These are phyloP conservation scores for Podila clonocystis DNA, from an alignment of 192 early-diverging fungal genomes.

Conservation along the genomic window DNA sequence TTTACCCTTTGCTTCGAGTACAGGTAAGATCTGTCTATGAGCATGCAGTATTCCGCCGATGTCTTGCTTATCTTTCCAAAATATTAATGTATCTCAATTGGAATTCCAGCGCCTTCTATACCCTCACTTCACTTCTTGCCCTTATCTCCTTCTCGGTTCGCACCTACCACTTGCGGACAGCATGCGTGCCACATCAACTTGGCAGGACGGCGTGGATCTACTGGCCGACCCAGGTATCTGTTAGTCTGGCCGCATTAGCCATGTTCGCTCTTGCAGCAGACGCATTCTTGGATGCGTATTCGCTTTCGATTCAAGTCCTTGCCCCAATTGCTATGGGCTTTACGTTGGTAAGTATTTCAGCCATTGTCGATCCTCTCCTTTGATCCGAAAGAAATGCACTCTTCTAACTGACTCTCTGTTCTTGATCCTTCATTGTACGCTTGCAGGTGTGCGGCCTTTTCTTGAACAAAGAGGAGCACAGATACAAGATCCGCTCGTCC, in stretches of 20 bases:
- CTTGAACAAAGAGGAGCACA: conserved; percentile 43
- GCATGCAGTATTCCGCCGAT: neutral
- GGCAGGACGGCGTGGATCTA: conserved; percentile 43
- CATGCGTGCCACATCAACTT: conserved; percentile 10
- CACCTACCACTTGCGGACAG: conserved; percentile 7
- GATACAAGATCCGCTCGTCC: conserved; percentile 40
- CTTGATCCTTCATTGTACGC: neutral
- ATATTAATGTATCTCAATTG: neutral
- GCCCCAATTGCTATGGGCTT: conserved; percentile 7
- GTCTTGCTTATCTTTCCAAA: no score
- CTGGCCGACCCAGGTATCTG: conserved; percentile 22
- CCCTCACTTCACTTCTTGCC: neutral
- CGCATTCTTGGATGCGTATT: neutral
- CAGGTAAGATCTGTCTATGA: conserved; percentile 9
- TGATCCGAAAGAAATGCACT: neutral
- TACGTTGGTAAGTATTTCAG: conserved; percentile 15
- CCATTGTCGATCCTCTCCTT: neutral
- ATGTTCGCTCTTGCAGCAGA: neutral
- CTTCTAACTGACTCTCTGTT: neutral
- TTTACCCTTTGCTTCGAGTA: conserved; percentile 46
- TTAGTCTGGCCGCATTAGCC: neutral
- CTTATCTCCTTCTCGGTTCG: conserved; percentile 2
- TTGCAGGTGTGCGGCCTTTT: conserved; percentile 6
- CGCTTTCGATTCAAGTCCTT: neutral
- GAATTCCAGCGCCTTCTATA: conserved; percentile 10